Evolutionary conservation across 225 moss, liverwort and hornwort species (phyloP), one percentile per base, ranked within the genome.

Genomic region (Lunularia cruciata): DNA sequence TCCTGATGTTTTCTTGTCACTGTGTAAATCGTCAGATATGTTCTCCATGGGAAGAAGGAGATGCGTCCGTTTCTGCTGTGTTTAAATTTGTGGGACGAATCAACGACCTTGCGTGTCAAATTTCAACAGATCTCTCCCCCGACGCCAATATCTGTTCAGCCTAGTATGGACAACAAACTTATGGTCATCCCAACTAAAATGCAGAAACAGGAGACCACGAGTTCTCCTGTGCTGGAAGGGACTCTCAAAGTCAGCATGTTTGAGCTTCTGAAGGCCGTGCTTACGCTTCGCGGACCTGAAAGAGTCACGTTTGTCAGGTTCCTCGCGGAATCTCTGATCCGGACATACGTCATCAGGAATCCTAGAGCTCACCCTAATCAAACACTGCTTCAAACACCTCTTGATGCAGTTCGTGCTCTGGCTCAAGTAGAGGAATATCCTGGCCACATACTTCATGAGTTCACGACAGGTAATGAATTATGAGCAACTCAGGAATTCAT

Each of bases 71-170:
- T 59, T 47, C 39, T 75, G 23, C 14, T 57, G 2, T 31, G 67
- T 9, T 5, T 68, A 20, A 35, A 19, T 18, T 47, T 22, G 16
- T 75, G 75, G 75, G 15, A 59, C 14, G 68, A 75, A 30, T 58
- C 75, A 19, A 75, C 59, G 47, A 75, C 75, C 0, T 49, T 75
- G 33, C 47, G 60, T 6, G 68, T 67, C 13, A 75, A 67, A 34
- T 57, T 75, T 7, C 75, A 59, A 26, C 68, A 68, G 34, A 65
- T 75, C 22, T 15, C 28, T 9, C 12, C 12, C 5, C 47, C 65
- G 28, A 16, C 47, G 23, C 18, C 46, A 23, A 40, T 5, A 40
- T 18, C 40, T 40, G 61, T 4, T n/a, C 49, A 14, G 49, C 13
- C 12, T n/a, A n/a, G n/a, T n/a, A n/a, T n/a, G n/a, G n/a, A n/a